Percentiles rank a stretch among this genome's conserved stretches.
Conservation (phyloP, 805 yeast species). For the Zygotorulaspora florentina region DNA sequence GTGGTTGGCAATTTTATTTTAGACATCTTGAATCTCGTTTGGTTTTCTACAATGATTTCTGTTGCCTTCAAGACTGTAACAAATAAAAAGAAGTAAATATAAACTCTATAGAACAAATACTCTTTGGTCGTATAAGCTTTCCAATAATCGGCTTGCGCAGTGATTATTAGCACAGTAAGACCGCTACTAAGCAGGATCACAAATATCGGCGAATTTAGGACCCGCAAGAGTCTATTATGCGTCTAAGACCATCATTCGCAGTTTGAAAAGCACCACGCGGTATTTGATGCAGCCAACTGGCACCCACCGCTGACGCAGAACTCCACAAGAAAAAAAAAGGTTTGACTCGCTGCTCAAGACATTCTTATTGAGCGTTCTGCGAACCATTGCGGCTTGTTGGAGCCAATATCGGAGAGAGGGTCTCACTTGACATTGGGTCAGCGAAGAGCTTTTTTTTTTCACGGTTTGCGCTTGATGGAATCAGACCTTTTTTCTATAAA, state of each 20-base stretch:
- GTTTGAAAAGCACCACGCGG: conserved; percentile 1
- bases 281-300: background rate
- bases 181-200: too few relatives aligned
- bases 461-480: background rate
- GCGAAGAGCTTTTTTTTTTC: background rate
- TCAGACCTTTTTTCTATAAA: conserved; percentile 1
- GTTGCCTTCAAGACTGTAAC: conserved; percentile 44
- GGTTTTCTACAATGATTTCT: conserved; percentile 77
- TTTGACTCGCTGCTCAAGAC: background rate
- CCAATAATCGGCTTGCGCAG: too few relatives aligned
- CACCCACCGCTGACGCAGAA: background rate
- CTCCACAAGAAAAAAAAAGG: conserved; percentile 1
- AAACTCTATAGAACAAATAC: conserved; percentile 2
- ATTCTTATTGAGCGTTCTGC: background rate
- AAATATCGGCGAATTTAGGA: background rate
- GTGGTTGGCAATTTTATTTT: conserved; percentile 52
- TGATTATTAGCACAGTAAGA: too few relatives aligned
- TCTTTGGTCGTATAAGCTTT: background rate
- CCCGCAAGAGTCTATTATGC: conserved; percentile 1
- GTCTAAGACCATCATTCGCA: background rate
- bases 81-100: background rate
- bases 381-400: background rate
- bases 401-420: background rate
- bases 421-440: background rate
- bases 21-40: conserved; percentile 60